Evolutionary conservation across 108 stramenopile genomes (phyloP).

Genomic region (Fragilariopsis cylindrus): DNA sequence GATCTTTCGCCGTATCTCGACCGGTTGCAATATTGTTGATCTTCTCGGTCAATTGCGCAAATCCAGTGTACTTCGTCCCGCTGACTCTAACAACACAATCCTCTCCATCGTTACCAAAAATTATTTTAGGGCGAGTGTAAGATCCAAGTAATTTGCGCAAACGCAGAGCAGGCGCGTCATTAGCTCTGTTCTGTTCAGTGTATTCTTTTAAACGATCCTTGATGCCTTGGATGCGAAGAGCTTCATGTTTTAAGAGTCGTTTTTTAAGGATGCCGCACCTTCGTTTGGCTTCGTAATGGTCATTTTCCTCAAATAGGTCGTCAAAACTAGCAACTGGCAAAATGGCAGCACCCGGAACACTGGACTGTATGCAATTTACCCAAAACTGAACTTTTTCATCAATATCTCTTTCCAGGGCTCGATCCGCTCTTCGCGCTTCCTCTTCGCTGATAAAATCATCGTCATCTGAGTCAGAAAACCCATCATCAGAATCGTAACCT

Average conservation of each 20-base stretch:
- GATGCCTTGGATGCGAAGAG: conserved; percentile 59
- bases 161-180: conserved; percentile 51
- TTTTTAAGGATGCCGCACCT: conserved; percentile 72
- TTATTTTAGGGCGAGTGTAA: conserved; percentile 71
- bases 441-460: conserved; percentile 50
- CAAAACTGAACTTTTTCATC: conserved; percentile 88
- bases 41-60: conserved; percentile 58
- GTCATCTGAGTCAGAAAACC: conserved; percentile 48
- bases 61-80: conserved; percentile 70
- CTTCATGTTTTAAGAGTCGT: conserved; percentile 65
- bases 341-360: conserved; percentile 82
- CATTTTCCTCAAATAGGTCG: conserved; percentile 51
- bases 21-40: conserved; percentile 81
- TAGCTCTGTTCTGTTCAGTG: conserved; percentile 50
- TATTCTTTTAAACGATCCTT: conserved; percentile 62
- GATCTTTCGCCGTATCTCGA: conserved; percentile 47
- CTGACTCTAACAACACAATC: conserved; percentile 77
- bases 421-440: conserved; percentile 52
- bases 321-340: conserved; percentile 81
- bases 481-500: conserved; percentile 58
- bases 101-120: conserved; percentile 65
- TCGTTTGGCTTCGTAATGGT: conserved; percentile 63
- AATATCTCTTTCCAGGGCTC: conserved; percentile 76
- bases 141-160: conserved; percentile 61
- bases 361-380: conserved; percentile 81